These are phyloP conservation scores for Ogataea ganodermae DNA, from an alignment of 805 yeast genomes.

Conservation along the genomic window DNA sequence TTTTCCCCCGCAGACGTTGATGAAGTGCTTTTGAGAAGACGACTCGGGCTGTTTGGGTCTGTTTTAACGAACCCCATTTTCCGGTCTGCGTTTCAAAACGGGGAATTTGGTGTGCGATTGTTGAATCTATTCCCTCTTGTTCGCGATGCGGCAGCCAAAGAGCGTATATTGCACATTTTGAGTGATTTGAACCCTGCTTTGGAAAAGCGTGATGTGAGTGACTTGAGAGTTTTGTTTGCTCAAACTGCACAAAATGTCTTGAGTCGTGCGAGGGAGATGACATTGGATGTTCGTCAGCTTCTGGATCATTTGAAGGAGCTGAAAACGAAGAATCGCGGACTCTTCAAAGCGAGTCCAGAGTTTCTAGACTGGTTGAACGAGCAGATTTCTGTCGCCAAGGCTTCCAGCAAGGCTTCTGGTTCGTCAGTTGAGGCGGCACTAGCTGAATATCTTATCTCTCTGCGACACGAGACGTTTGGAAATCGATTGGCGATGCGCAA, in stretches of 20 bases:
- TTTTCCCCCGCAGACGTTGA: conserved; percentile 7
- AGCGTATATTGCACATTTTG: conserved; percentile 47
- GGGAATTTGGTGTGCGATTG: conserved; percentile 27
- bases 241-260: conserved; percentile 39
- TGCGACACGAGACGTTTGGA: conserved; percentile 73
- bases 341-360: conserved; percentile 38
- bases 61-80: conserved; percentile 42
- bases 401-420: conserved; percentile 25
- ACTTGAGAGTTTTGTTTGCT: conserved; percentile 38
- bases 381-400: conserved; percentile 38
- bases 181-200: conserved; percentile 39
- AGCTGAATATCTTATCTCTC: conserved; percentile 30
- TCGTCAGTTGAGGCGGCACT: conserved; percentile 16
- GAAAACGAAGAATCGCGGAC: conserved; percentile 30
- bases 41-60: conserved; percentile 53
- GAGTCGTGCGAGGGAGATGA: conserved; percentile 18
- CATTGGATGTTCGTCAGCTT: conserved; percentile 42
- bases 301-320: conserved; percentile 42
- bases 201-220: conserved; percentile 13
- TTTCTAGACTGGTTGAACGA: conserved; percentile 67
- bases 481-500: conserved; percentile 72
- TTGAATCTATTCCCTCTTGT: conserved; percentile 27
- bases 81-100: conserved; percentile 22
- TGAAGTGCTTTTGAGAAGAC: conserved; percentile 36
- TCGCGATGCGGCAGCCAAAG: conserved; percentile 30